A percentile compares a stretch with the other conserved stretches of the same genome.
Conservation (phyloP, 306 rosid genomes). For the Glycine soja region DNA sequence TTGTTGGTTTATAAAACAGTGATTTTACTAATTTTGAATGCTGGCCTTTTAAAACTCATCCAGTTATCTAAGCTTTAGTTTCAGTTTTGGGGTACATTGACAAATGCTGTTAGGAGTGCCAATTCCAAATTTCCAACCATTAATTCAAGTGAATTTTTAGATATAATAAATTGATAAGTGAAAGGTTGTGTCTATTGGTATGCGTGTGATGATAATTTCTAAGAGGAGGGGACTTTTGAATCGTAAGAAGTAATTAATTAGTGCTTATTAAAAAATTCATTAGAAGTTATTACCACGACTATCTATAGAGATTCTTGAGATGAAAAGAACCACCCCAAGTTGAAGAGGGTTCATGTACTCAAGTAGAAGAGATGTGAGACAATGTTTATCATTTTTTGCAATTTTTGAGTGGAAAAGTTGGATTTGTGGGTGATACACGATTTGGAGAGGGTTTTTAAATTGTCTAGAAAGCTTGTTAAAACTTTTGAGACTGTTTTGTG, state of each 20-base stretch:
- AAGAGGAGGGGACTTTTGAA: background rate
- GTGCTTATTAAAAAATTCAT: background rate
- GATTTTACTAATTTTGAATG: background rate
- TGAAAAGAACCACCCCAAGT: background rate
- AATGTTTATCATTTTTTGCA: background rate
- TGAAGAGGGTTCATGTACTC: background rate
- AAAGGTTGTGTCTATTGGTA: background rate
- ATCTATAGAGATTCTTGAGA: background rate
- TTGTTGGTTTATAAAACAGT: slow-evolving; percentile 3
- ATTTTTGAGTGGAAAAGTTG: background rate
- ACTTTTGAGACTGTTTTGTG: background rate
- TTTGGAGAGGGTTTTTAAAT: background rate
- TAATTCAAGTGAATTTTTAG: background rate
- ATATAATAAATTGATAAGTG: background rate
- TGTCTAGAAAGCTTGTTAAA: background rate
- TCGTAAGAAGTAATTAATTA: background rate
- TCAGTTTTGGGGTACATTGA: slow-evolving; percentile 29
- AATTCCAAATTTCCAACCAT: background rate
- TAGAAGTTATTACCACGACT: background rate
- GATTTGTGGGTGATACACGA: background rate
- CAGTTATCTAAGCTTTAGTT: slow-evolving; percentile 14
- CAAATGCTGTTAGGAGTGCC: background rate
- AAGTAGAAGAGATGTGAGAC: background rate
- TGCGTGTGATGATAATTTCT: background rate
- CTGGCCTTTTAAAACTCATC: slow-evolving; percentile 19